phyloP scores from a whole-genome alignment of 257 asterid genomes.

The Lycium barbarum region DNA sequence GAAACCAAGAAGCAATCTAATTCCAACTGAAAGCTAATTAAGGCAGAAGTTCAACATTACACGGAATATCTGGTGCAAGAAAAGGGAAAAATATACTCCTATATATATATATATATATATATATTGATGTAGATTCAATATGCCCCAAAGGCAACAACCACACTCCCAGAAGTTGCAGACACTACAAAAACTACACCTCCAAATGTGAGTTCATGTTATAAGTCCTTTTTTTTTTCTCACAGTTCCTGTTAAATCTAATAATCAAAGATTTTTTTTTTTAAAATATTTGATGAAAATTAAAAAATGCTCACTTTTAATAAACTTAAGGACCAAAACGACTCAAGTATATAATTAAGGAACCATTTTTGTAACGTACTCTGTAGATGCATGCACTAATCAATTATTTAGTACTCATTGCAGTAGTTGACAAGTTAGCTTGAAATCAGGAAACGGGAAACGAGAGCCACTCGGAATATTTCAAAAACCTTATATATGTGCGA shows the following conservation, averaged over 20 bases:
- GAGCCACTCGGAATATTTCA: not conserved
- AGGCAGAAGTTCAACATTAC: conserved; percentile 1
- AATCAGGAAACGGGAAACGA: conserved; percentile 32
- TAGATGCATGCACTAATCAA: not conserved
- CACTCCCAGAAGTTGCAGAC: not conserved
- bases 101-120: too few species aligned
- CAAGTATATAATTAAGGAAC: too few species aligned
- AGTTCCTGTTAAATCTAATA: too few species aligned
- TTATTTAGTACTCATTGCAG: not conserved
- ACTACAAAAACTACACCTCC: too few species aligned
- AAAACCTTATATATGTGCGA: not conserved
- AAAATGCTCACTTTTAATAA: too few species aligned
- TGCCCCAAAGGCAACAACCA: not conserved
- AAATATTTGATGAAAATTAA: too few species aligned
- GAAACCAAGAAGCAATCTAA: not conserved
- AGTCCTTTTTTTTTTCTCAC: too few species aligned
- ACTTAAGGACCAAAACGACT: too few species aligned
- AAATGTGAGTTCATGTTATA: too few species aligned
- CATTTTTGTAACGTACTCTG: too few species aligned
- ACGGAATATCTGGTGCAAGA: not conserved
- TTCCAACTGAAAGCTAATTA: not conserved
- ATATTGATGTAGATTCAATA: not conserved
- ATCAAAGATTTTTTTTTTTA: too few species aligned
- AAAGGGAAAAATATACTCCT: not conserved
- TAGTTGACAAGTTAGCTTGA: conserved; percentile 36